phyloP scores from a whole-genome alignment of 1,139 yeast genomes.

The Kodamaea suecica region DNA sequence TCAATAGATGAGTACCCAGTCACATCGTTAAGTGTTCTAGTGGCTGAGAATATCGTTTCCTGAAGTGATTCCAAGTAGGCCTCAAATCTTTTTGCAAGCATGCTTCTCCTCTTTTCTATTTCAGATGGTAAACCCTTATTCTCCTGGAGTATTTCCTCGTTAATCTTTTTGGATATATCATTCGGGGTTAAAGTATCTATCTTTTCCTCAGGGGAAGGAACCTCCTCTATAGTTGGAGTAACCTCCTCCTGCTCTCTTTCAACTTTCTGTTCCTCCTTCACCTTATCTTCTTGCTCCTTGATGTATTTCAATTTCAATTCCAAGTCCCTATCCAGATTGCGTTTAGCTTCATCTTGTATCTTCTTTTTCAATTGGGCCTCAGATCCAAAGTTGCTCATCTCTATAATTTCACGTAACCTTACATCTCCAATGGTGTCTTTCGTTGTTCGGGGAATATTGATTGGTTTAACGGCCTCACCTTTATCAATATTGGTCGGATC shows the following conservation, averaged over 20 bases:
- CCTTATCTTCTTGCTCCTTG: neutral
- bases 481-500: neutral
- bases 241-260: neutral
- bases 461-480: neutral
- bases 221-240: too few species aligned
- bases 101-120: slow-evolving; percentile 20
- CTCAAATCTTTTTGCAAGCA: slow-evolving; percentile 38
- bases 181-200: slow-evolving; percentile 8
- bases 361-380: neutral
- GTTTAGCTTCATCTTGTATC: slow-evolving; percentile 2
- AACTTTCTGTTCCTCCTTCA: slow-evolving; percentile 1
- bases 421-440: slow-evolving; percentile 10
- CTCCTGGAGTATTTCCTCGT: slow-evolving; percentile 21
- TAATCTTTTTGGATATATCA: slow-evolving; percentile 10
- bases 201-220: slow-evolving; percentile 3
- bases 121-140: slow-evolving; percentile 33
- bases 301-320: neutral
- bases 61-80: slow-evolving; percentile 61
- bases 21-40: slow-evolving; percentile 77
- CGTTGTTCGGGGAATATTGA: neutral
- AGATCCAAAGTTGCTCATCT: slow-evolving; percentile 20
- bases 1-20: slow-evolving; percentile 91
- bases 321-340: slow-evolving; percentile 1
- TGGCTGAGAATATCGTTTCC: slow-evolving; percentile 64
- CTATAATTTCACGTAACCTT: slow-evolving; percentile 21